Evolutionary conservation across 139 green algal species (phyloP).

Genomic region (Limnomonas spitsbergensis): DNA sequence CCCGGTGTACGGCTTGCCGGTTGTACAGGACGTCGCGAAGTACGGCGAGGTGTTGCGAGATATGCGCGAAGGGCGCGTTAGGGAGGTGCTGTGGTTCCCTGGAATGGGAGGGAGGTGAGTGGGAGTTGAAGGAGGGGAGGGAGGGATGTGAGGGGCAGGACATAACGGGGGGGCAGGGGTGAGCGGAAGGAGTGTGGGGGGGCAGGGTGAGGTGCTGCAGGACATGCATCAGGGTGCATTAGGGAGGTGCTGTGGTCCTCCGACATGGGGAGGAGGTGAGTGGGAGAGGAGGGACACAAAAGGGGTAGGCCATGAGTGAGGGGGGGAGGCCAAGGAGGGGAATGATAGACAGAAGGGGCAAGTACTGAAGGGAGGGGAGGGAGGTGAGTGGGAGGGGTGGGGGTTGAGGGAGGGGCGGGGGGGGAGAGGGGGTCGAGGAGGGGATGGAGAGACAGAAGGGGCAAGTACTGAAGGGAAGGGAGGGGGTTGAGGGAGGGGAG

Average conservation of each 20-base stretch:
- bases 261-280: neutral
- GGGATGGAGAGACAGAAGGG: too few relatives aligned
- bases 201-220: slow-evolving; percentile 56
- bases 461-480: too few relatives aligned
- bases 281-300: too few relatives aligned
- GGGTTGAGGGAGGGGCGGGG: slow-evolving; percentile 55
- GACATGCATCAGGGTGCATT: slow-evolving; percentile 50
- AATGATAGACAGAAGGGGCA: too few relatives aligned
- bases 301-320: too few relatives aligned
- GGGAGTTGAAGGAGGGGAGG: neutral
- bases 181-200: slow-evolving; percentile 41
- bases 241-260: slow-evolving; percentile 63
- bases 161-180: too few relatives aligned
- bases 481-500: too few relatives aligned
- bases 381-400: too few relatives aligned
- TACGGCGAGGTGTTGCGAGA: slow-evolving; percentile 62
- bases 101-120: neutral
- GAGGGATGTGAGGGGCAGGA: too few relatives aligned
- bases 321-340: too few relatives aligned
- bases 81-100: slow-evolving; percentile 64
- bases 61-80: slow-evolving; percentile 48
- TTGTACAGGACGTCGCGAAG: slow-evolving; percentile 46
- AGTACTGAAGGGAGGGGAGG: too few relatives aligned
- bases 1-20: slow-evolving; percentile 54
- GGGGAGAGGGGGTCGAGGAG: too few relatives aligned